Conservation (phyloP, 139 green algal species). For the Coelastrella sp. region DNA sequence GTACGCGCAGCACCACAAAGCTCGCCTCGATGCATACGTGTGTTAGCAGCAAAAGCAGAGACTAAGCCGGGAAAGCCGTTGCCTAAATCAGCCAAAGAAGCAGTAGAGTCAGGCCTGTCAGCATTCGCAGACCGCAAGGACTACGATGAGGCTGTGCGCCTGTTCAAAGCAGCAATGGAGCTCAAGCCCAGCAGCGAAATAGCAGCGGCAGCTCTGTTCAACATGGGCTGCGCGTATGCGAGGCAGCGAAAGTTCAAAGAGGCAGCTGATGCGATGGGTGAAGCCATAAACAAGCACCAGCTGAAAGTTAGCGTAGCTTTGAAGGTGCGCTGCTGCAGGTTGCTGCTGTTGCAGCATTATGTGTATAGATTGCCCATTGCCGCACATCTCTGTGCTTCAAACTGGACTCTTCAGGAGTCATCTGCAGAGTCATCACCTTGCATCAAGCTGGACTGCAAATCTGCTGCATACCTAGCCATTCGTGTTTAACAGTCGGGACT, state of each 20-base stretch:
- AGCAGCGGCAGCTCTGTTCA: conserved; percentile 92
- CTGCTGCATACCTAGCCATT: too few relatives aligned
- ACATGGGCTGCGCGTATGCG: conserved; percentile 88
- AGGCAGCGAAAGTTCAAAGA: conserved; percentile 84
- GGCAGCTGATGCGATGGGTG: conserved; percentile 78
- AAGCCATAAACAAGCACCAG: conserved; percentile 86
- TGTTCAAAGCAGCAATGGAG: conserved; percentile 80
- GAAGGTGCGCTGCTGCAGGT: conserved; percentile 60
- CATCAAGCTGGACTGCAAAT: too few relatives aligned
- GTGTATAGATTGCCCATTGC: too few relatives aligned
- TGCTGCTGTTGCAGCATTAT: background rate
- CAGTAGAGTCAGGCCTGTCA: conserved; percentile 75
- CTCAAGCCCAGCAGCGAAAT: conserved; percentile 88
- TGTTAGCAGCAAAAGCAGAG: conserved; percentile 45
- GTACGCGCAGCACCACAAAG: background rate
- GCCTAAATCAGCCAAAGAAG: conserved; percentile 66
- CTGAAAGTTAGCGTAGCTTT: conserved; percentile 88
- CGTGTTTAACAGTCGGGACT: too few relatives aligned
- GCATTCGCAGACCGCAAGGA: conserved; percentile 65
- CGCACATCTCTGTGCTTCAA: too few relatives aligned
- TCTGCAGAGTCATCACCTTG: too few relatives aligned
- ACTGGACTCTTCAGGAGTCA: too few relatives aligned
- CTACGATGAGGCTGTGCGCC: conserved; percentile 67
- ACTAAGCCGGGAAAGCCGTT: background rate
- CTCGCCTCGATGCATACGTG: background rate